Base-by-base conservation (phyloP, 2,329 filamentous ascomycete genomes). In the Fusarium chaquense region DNA sequence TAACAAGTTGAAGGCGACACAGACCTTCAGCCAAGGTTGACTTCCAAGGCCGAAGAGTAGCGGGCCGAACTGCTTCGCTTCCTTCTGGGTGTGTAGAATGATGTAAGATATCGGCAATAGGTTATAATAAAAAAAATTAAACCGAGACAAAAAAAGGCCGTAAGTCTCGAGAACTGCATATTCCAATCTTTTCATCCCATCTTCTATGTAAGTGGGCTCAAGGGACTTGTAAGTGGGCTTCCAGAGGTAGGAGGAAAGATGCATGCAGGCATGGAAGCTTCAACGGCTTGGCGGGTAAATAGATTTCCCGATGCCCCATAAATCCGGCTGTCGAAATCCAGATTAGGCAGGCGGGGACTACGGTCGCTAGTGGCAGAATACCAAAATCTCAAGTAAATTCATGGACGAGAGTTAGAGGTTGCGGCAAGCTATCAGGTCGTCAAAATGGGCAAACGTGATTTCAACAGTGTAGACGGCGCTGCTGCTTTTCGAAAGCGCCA, bases 401-500 rank as follows among this genome's bases (percentile, higher is more conserved):
- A 67, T 65, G 41, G 57, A 41, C 18, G 44, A 55, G 40, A 57
- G 47, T 52, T 67, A 56, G 28, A 61, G 62, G 59, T 66, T 64
- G 65, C 63, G 72, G 65, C 65, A 69, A 67, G 64, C 54, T 67
- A 22, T 38, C 47, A 62, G 58, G 63, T 66, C 56, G 60, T 74
- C 58, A 73, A 65, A 46, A 86, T 86, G 84, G 79, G 77, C 28
- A 87, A 86, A 76, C 78, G 84, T 68, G 74, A 79, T 54, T 77
- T 79, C 36, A 75, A 77, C 51, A 80, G 78, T 51, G 73, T 73
- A 18, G 82, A 85, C 63, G 80, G 79, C 53, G 79, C 78, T 36
- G 77, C 78, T 9, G 80, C 78, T 33, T 80, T 81, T 32, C 80
- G 84, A 26, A 89, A 89, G 76, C 84, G 86, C 67, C 84, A 84